Evolutionary conservation across 1,139 yeast genomes (phyloP).

Genomic region (Debaryomyces subglobosus): DNA sequence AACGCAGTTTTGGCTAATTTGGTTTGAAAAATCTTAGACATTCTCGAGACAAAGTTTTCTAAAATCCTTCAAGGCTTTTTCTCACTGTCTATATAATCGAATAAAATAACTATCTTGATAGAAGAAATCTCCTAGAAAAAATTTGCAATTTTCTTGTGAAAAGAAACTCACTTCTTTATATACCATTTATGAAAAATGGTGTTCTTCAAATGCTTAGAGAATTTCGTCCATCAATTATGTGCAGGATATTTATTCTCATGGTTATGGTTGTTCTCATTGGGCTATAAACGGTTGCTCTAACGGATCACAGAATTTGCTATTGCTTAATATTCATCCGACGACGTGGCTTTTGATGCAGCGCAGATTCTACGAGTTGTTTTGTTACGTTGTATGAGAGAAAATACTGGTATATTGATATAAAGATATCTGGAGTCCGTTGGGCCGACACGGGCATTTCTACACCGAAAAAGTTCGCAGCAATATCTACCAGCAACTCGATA

Average conservation of each 20-base stretch:
- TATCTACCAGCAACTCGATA: neutral
- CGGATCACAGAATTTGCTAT: neutral
- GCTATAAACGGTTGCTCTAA: neutral
- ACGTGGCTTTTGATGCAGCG: neutral
- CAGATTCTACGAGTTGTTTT: neutral
- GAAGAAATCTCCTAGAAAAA: neutral
- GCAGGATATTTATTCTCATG: neutral
- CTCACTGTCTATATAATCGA: constrained; percentile 1
- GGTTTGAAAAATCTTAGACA: constrained; percentile 24
- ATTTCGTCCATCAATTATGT: constrained; percentile 1
- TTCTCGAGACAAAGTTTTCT: constrained; percentile 7
- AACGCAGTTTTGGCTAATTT: constrained; percentile 35
- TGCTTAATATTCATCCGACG: neutral
- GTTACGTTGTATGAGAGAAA: neutral
- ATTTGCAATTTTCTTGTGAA: neutral
- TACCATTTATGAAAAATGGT: neutral
- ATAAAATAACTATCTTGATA: constrained; percentile 1
- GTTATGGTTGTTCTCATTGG: neutral
- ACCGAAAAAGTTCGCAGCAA: constrained; percentile 5
- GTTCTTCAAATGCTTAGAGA: constrained; percentile 1
- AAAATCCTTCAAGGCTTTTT: neutral
- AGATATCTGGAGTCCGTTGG: neutral
- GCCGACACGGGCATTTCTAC: constrained; percentile 1
- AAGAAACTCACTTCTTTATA: constrained; percentile 5
- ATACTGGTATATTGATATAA: neutral